phyloP scores from a whole-genome alignment of 495 filamentous ascomycete genomes.

The Penicillium chermesinum region DNA sequence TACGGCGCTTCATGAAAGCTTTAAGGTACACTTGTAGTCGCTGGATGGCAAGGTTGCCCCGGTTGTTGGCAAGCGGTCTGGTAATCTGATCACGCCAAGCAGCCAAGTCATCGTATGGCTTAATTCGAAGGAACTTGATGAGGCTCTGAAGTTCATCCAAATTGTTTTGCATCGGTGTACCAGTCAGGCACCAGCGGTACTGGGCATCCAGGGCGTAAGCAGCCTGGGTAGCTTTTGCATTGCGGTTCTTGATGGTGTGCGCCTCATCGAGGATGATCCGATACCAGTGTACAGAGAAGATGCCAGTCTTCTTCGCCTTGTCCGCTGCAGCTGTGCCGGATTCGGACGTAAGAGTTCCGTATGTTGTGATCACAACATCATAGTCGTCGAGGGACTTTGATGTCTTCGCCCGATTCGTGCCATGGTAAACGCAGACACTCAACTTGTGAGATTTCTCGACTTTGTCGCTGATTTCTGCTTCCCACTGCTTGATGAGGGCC shows the following conservation, averaged over 20 bases:
- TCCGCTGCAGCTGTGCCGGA: slow-evolving; percentile 56
- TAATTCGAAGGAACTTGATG: slow-evolving; percentile 88
- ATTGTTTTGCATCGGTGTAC: slow-evolving; percentile 96
- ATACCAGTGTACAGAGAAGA: slow-evolving; percentile 91
- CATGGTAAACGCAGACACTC: slow-evolving; percentile 84
- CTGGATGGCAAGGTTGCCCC: slow-evolving; percentile 82
- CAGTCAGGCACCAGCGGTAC: slow-evolving; percentile 93
- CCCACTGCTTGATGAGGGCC: slow-evolving; percentile 96
- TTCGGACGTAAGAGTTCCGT: slow-evolving; percentile 89
- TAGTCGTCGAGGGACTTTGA: slow-evolving; percentile 69
- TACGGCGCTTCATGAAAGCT: slow-evolving; percentile 93
- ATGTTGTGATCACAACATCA: slow-evolving; percentile 96
- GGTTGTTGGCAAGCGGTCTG: slow-evolving; percentile 74
- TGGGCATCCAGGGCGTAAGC: slow-evolving; percentile 73
- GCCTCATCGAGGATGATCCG: slow-evolving; percentile 94
- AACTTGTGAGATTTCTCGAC: slow-evolving; percentile 62
- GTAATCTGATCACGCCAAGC: slow-evolving; percentile 89
- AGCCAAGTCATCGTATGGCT: slow-evolving; percentile 75
- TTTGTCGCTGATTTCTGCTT: slow-evolving; percentile 79
- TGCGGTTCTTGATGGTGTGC: slow-evolving; percentile 96
- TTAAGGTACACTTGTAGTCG: slow-evolving; percentile 78
- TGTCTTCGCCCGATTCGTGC: slow-evolving; percentile 73
- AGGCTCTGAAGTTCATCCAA: slow-evolving; percentile 94
- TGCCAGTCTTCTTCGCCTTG: slow-evolving; percentile 64
- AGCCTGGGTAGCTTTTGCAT: slow-evolving; percentile 88